phyloP scores from a whole-genome alignment of 2,329 filamentous ascomycete species.

The Stemphylium lycopersici region DNA sequence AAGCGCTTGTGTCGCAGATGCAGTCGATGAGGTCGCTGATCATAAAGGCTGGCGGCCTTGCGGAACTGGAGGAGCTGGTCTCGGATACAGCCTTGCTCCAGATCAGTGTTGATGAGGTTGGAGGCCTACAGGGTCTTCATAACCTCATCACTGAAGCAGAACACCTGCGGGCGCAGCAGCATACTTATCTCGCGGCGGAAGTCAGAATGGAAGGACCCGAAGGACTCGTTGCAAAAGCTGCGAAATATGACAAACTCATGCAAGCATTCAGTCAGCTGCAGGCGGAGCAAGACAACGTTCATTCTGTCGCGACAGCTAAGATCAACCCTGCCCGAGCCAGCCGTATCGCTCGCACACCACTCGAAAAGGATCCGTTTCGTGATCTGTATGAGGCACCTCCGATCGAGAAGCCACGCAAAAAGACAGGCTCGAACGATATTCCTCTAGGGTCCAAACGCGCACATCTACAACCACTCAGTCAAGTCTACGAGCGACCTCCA shows the following conservation, averaged over 20 bases:
- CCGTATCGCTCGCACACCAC: constrained; percentile 13
- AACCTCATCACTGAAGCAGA: constrained; percentile 13
- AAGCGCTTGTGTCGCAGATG: constrained; percentile 14
- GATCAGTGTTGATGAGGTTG: constrained; percentile 13
- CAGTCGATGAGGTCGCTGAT: constrained; percentile 14
- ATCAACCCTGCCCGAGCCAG: constrained; percentile 24
- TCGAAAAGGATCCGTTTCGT: constrained; percentile 18
- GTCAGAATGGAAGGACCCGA: not conserved
- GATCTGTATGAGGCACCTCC: constrained; percentile 21
- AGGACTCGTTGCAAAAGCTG: constrained; percentile 12
- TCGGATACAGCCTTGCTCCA: constrained; percentile 15
- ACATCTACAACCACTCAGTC: not conserved
- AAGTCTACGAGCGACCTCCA: not conserved
- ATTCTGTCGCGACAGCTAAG: not conserved
- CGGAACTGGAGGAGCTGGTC: constrained; percentile 18
- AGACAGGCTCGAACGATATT: constrained; percentile 23
- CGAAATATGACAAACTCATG: constrained; percentile 20
- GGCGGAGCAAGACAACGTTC: not conserved
- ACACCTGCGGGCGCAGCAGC: constrained; percentile 7
- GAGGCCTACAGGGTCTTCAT: constrained; percentile 13
- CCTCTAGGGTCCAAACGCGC: constrained; percentile 15
- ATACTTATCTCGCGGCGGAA: constrained; percentile 2
- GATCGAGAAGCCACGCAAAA: constrained; percentile 4
- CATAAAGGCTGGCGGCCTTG: constrained; percentile 14
- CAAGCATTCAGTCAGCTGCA: constrained; percentile 10